phyloP scores from a whole-genome alignment of 352 stramenopile genomes.

The Phytophthora citrophthora region DNA sequence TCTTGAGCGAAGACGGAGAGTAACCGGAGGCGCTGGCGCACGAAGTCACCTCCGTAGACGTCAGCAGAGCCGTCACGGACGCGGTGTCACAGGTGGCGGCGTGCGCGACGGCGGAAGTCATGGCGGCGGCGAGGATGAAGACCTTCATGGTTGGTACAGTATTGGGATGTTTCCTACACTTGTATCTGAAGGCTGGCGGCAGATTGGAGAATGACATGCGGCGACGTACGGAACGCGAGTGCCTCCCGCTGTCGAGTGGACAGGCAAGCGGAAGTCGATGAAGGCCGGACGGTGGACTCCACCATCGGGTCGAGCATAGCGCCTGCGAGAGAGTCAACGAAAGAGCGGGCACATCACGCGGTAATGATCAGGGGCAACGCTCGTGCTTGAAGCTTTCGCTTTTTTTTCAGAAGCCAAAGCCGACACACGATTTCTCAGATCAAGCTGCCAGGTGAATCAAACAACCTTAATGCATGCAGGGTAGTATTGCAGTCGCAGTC shows the following conservation, averaged over 20 bases:
- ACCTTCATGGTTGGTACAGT: conserved; percentile 33
- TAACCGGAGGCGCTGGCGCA: conserved; percentile 43
- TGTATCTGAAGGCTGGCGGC: conserved; percentile 24
- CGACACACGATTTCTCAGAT: not conserved
- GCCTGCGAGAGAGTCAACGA: conserved; percentile 14
- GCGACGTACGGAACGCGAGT: conserved; percentile 11
- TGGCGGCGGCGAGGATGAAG: conserved; percentile 27
- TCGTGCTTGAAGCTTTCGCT: conserved; percentile 5
- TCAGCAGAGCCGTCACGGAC: conserved; percentile 26
- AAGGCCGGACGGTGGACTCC: conserved; percentile 15
- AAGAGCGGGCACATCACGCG: conserved; percentile 13
- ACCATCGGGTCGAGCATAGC: conserved; percentile 19
- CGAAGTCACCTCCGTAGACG: conserved; percentile 13
- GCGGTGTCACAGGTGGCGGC: conserved; percentile 33
- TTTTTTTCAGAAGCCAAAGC: no score
- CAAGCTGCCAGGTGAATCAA: no score
- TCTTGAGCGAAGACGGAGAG: conserved; percentile 29
- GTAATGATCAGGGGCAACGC: conserved; percentile 13
- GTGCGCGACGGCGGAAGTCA: conserved; percentile 20
- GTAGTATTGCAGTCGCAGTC: not conserved
- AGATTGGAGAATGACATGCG: conserved; percentile 27
- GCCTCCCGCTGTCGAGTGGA: conserved; percentile 12
- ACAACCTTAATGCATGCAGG: no score
- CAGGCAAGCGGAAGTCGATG: conserved; percentile 8
- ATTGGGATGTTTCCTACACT: not conserved